Evolutionary conservation across 1,139 yeast genomes (phyloP), one percentile per base, ranked within the genome.

Genomic region (Diutina ranongensis): DNA sequence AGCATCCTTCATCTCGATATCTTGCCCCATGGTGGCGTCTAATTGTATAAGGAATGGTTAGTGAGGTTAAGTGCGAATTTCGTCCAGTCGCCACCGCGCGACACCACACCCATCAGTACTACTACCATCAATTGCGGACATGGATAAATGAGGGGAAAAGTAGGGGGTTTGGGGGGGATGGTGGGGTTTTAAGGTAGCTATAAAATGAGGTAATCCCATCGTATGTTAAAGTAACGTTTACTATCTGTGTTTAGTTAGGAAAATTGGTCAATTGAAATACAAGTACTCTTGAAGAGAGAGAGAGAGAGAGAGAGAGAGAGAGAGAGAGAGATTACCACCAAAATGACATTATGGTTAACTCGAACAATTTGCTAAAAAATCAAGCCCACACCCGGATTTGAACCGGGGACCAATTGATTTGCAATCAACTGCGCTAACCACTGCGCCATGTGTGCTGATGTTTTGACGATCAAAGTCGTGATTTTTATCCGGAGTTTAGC

Each of bases 1-100:
- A 4, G 53, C 58, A 47, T 61, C 67, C 47, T 60, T 61, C 65
- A 63, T 62, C 45, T 61, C 65, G 46, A 61, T 57, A 52, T 64
- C 67, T 28, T 28, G 38, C 46, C 46, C 45, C 25, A 22, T 34
- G 38, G 35, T 21, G 45, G 25, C 34, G 34, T 12, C 13, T 9
- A 15, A 25, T 25, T 10, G 9, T 7, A 25, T 7, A 25, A 25
- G 28, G n/a, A n/a, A n/a, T n/a, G n/a, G n/a, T n/a, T n/a, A 25
- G 5, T 25, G 10, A 10, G 10, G 10, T 5, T 7, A 5, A 10
- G 28, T 25, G 28, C 13, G 9, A 18, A 18, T 35, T 35, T 35
- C n/a, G 38, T 35, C 25, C 38, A 35, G 38, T 35, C 19, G 38
- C 38, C 38, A 35, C 38, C 38, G 25, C 7, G 35, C 35, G 22